Evolutionary conservation across 140 eudicot species (phyloP), one percentile per base, ranked within the genome.

Genomic region (Stevia rebaudiana): DNA sequence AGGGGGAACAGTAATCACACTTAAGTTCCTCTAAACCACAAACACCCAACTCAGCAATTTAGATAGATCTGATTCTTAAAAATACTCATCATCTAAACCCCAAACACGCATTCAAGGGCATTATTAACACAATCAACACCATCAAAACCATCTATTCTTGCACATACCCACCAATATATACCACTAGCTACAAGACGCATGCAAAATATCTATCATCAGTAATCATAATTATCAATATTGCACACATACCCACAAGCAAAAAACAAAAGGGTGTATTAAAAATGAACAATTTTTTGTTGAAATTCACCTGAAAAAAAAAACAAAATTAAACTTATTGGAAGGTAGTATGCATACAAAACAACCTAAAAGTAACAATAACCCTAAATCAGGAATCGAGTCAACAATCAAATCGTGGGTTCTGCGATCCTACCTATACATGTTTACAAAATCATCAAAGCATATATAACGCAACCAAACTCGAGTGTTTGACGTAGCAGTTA

Each of bases 231-330:
- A 62, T 16, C 73, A 47, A 55, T 39, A 12, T 66, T 17, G 68
- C 13, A 64, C 53, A 50, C 13, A 63, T 12, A 42, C 81, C 76
- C 69, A 64, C 63, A 76, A 70, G 21, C 67, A 6, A 76, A 71
- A 1, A 73, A 31, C 56, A 37, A 75, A 80, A 75, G 75, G 73
- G 73, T 41, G 23, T 31, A 8, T 5, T 10, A 21, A 72, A 66
- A 67, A 70, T 11, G 10, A 30, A 16, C 24, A 37, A 15, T 0
- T n/a, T 55, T 52, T 63, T 41, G 73, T 28, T 56, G 12, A 63
- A 74, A 56, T 63, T 68, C 69, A 76, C 67, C 79, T 61, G 72
- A 68, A 63, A 44, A 6, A 0, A 2, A 44, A 6, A 0, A 2
- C 0, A 19, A 17, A 50, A 65, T 51, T 21, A 3, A 51, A 65